phyloP scores from a whole-genome alignment of 352 stramenopile species.

The Aphanomyces stellatus region DNA sequence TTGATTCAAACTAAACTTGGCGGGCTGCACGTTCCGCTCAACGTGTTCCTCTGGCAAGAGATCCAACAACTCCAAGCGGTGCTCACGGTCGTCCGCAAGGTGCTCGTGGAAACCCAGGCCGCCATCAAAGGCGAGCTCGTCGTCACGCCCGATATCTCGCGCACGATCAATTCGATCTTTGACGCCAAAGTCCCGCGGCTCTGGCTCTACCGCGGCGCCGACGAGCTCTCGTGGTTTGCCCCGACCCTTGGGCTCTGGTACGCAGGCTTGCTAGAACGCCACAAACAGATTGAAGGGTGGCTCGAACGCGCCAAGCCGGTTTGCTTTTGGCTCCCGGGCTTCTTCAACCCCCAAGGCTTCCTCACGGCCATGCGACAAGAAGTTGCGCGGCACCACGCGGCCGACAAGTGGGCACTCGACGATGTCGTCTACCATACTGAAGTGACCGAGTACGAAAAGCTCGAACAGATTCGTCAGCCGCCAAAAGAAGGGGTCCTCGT shows the following conservation, averaged over 20 bases:
- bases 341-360: slow-evolving; percentile 69
- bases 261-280: slow-evolving; percentile 46
- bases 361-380: slow-evolving; percentile 74
- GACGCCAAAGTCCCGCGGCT: slow-evolving; percentile 52
- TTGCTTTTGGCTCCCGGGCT: slow-evolving; percentile 69
- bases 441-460: slow-evolving; percentile 69
- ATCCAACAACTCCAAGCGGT: slow-evolving; percentile 53
- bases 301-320: slow-evolving; percentile 46
- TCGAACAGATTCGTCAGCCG: slow-evolving; percentile 68
- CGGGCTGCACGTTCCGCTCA: slow-evolving; percentile 59
- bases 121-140: slow-evolving; percentile 55
- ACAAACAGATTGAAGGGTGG: slow-evolving; percentile 51
- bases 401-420: slow-evolving; percentile 68
- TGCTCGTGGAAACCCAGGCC: slow-evolving; percentile 43
- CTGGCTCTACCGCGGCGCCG: slow-evolving; percentile 38
- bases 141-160: slow-evolving; percentile 38
- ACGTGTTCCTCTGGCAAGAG: slow-evolving; percentile 72
- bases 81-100: slow-evolving; percentile 38
- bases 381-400: slow-evolving; percentile 51
- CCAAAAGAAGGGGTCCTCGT: slow-evolving; percentile 66
- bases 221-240: slow-evolving; percentile 69
- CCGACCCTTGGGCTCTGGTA: slow-evolving; percentile 61
- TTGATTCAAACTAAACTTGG: slow-evolving; percentile 44
- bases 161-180: slow-evolving; percentile 57
- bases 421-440: slow-evolving; percentile 74